Evolutionary conservation across 495 filamentous ascomycete species (phyloP), one percentile per base, ranked within the genome.

Genomic region (Bacidia rubella): DNA sequence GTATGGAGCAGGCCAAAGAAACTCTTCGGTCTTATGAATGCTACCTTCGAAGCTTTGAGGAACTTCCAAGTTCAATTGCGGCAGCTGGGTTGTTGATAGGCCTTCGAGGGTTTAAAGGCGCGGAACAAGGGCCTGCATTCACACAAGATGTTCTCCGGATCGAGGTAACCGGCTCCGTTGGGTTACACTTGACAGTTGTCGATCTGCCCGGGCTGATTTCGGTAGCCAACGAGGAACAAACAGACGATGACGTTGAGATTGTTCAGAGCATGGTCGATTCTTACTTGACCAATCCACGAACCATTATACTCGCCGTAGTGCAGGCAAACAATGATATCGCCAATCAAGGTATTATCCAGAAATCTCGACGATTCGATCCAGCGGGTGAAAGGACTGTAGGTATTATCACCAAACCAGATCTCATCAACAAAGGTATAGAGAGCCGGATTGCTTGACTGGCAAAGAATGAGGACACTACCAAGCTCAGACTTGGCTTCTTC

Each of bases 251-350:
- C 42, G 70, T 73, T 1, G 47, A 60, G 1, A 62, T 81, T 2
- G 74, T 84, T 11, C 60, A 66, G 4, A 62, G 69, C 7, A 52
- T 89, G 12, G 72, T 74, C 0, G 62, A 77, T 9, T 62, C 64
- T 10, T 87, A 87, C 59, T 84, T 88, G 62, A 56, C 40, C 2
- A 68, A 77, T 26, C 53, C 65, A 0, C 66, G 79, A 2, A 78
- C 70, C 56, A 80, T 86, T 47, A 80, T 85, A 35, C 68, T 86
- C 0, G 79, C 80, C 0, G 77, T 86, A 0, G 67, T 86, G 0
- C 70, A 66, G 3, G 79, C 77, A 0, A 70, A 69, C 12, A 66
- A 64, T 22, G 71, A 80, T 49, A 68, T 69, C 29, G 63, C 70
- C 5, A 70, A 70, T 25, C 80, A 83, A 53, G 56, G 63, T 1